Base-by-base conservation (phyloP, 1,284 basidiomycete species). In the Heterobasidion annosum region DNA sequence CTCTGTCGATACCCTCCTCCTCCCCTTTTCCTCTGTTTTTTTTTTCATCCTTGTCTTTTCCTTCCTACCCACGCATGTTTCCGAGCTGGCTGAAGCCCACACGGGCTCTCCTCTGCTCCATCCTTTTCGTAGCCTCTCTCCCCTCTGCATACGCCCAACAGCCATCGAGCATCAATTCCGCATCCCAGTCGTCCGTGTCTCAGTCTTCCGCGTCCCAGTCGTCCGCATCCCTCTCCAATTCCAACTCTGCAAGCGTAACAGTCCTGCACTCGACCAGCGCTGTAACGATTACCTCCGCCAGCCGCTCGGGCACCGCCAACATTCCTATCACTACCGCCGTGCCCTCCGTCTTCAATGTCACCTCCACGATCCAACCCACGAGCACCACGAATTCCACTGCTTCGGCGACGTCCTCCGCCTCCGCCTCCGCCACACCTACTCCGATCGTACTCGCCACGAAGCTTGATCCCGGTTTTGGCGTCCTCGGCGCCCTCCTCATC, bases 381-480 rank as follows among this genome's bases (percentile, higher is more conserved):
- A 54, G 68, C 18, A 65, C 73, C 46, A 33, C 46, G n/a, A 48
- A 48, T 33, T 25, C 46, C 5, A 19, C 68, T 52, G 64, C 62
- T 4, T 62, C 73, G 3, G 63, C 74, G 8, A 68, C 74, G 1
- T 62, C 75, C 33, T 68, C 77, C 7, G 60, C 78, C 0, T 71
- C 80, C 1, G 62, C 77, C 4, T 72, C 79, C 2, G 65, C 79
- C 0, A 71, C 79, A 0, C 72, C 82, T 25, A 69, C 77, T 32
- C 79, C 82, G 54, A 78, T 78, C 34, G 69, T 77, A 19, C 77
- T 92, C 54, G 80, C 78, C 32, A 93, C 94, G 32, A 81, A 73
- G 63, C 74, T 98, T 51, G 91, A 95, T 64, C 88, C 91, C 13
- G 92, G 85, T 13, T 98, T 94, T 68, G 93, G 88, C 37, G 86